Base-by-base conservation (phyloP, 192 early-diverging fungal genomes). In the Borealophlyctis nickersoniae region DNA sequence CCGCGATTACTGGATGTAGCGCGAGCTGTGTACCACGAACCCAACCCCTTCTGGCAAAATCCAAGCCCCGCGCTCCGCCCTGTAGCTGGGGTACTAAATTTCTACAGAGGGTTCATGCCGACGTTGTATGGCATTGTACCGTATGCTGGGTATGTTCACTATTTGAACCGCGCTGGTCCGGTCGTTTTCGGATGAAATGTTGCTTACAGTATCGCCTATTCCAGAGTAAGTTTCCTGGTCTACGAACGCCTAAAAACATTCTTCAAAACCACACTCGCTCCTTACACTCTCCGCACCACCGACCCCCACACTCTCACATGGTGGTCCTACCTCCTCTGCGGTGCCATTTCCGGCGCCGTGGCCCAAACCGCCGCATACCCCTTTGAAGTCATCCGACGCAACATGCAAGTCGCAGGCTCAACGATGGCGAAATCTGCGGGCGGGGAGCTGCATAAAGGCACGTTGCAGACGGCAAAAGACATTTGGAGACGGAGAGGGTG, bases 121-220 rank as follows among this genome's bases (percentile, higher is more conserved):
- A 86, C 94, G 13, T 65, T 96, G 23, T 81, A 82, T 64, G 96
- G 96, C 9, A 99, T 99, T 81, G 82, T 97, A 22, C 96, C 96
- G 2, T 99, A 99, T 65, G 96, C 93, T 22, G 96, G 96, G 66
- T 68, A 55, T 16, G 66, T 32, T 14, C 26, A 1, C 2, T 56
- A 30, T 16, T n/a, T n/a, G n/a, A n/a, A n/a, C n/a, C n/a, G n/a
- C n/a, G n/a, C n/a, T n/a, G n/a, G n/a, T n/a, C n/a, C n/a, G n/a
- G n/a, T n/a, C n/a, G n/a, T n/a, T n/a, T n/a, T n/a, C n/a, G n/a
- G n/a, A n/a, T n/a, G n/a, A n/a, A n/a, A n/a, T n/a, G n/a, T n/a
- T n/a, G n/a, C n/a, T n/a, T n/a, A n/a, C n/a, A n/a, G n/a, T n/a
- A n/a, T n/a, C n/a, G n/a, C n/a, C n/a, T n/a, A n/a, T n/a, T n/a